Conservation (phyloP, 2,329 filamentous ascomycete genomes). For the Alternaria consortialis region DNA sequence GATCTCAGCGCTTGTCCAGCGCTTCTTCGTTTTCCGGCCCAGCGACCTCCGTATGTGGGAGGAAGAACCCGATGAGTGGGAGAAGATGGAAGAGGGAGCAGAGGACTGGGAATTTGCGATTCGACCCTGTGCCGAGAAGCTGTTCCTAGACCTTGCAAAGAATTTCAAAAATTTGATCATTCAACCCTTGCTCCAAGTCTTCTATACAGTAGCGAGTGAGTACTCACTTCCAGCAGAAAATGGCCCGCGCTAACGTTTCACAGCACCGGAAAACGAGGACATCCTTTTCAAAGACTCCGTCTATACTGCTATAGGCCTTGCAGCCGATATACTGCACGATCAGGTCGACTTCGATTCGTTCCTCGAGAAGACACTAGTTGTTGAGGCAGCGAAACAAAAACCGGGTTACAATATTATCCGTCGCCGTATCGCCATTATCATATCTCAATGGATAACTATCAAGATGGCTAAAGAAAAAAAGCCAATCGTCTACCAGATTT, state of each 20-base stretch:
- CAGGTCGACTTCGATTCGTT: slow-evolving; percentile 86
- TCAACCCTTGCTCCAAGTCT: slow-evolving; percentile 82
- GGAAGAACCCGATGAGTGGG: slow-evolving; percentile 95
- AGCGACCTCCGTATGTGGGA: slow-evolving; percentile 92
- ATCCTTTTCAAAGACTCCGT: slow-evolving; percentile 91
- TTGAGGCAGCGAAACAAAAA: slow-evolving; percentile 76
- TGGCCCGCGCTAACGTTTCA: slow-evolving; percentile 24
- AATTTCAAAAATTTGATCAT: slow-evolving; percentile 86
- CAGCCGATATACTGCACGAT: slow-evolving; percentile 77
- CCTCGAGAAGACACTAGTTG: slow-evolving; percentile 75
- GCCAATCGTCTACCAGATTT: slow-evolving; percentile 85
- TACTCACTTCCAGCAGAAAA: slow-evolving; percentile 14
- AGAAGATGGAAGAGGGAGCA: slow-evolving; percentile 84
- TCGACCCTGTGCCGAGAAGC: slow-evolving; percentile 88
- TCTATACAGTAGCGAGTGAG: slow-evolving; percentile 76
- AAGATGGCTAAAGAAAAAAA: slow-evolving; percentile 74
- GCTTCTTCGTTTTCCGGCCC: slow-evolving; percentile 86
- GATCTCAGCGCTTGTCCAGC: slow-evolving; percentile 83
- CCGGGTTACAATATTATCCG: slow-evolving; percentile 82
- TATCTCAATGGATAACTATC: slow-evolving; percentile 89
- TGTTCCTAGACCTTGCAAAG: slow-evolving; percentile 90
- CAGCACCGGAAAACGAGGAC: slow-evolving; percentile 68
- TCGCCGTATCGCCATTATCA: slow-evolving; percentile 84
- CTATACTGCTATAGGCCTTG: slow-evolving; percentile 89
- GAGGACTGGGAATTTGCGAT: slow-evolving; percentile 89